Evolutionary conservation across 1,284 basidiomycete genomes (phyloP), one percentile per base, ranked within the genome.

Genomic region (Ceratobasidium sp.): DNA sequence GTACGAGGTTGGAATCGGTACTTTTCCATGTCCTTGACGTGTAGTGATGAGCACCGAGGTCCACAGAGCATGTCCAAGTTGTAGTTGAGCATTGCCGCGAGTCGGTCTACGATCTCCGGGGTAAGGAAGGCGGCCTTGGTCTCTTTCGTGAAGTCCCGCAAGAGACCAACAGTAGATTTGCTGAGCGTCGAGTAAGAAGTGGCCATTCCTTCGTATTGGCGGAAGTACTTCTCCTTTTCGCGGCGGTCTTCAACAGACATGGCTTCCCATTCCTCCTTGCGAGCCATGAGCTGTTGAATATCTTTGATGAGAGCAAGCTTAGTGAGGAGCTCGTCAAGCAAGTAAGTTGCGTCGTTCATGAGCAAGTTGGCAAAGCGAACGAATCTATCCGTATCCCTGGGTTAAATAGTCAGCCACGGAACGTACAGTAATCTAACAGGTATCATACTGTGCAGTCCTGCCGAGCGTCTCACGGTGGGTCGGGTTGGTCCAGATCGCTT

Each of bases 331-430:
- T 99, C 98, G 81, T 99, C 97, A 85, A 99, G 90, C 76, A 99
- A 90, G 83, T 96, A 99, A 0, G 98, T 99, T 58, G 98, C 96
- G 80, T 99, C 98, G 86, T 98, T 98, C 87, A 99, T 98, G 88
- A 99, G 92, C 79, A 98, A 86, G 83, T 99, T 99, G 83, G 96
- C 89, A 82, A 99, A 99, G 71, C 93, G 91, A 76, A 98, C 91
- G 81, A 98, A 98, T 81, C 93, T 92, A 77, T 97, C 94, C 73
- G 92, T 90, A 79, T 95, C 88, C 75, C 93, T 96, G 76, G 22
- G 39, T 0, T 48, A 41, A 41, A 16, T 59, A 24, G 13, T 16
- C 24, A 37, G 63, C 9, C 0, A 16, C 31, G 31, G 13, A 22
- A 22, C 27, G 31, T 27, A 13, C 24, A 54, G 14, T 8, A n/a